Evolutionary conservation across 768 basidiomycete species (phyloP).

Genomic region (Serpula lacrymans): DNA sequence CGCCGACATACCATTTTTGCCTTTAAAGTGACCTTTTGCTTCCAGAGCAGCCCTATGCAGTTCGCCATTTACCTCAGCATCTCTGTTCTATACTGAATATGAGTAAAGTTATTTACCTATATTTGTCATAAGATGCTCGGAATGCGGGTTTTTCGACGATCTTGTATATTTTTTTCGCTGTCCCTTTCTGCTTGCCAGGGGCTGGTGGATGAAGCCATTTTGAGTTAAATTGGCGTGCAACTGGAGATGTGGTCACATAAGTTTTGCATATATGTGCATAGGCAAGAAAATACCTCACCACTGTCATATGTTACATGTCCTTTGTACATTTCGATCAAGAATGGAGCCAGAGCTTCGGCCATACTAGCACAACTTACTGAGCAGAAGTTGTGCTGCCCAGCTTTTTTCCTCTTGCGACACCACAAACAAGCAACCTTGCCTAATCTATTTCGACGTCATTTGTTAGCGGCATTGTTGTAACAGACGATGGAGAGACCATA

Average conservation of each 20-base stretch:
- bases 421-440: constrained; percentile 51
- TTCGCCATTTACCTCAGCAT: too few species aligned
- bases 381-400: constrained; percentile 60
- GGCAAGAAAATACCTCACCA: constrained; percentile 39
- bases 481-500: too few species aligned
- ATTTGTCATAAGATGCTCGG: constrained; percentile 56
- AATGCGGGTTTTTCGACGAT: constrained; percentile 48
- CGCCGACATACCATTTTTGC: constrained; percentile 48
- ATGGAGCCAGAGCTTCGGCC: constrained; percentile 52
- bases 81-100: not conserved
- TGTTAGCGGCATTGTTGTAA: too few species aligned
- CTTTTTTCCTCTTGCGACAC: constrained; percentile 59
- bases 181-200: constrained; percentile 56
- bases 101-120: constrained; percentile 42
- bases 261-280: too few species aligned
- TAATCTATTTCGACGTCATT: too few species aligned
- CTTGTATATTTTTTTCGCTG: constrained; percentile 62
- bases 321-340: constrained; percentile 55
- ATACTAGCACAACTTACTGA: constrained; percentile 50
- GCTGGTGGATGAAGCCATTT: constrained; percentile 65
- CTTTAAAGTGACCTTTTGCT: constrained; percentile 52
- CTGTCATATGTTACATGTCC: constrained; percentile 63
- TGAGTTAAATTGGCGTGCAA: constrained; percentile 62
- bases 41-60: constrained; percentile 59
- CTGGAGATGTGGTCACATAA: too few species aligned